Percentiles rank a stretch among this genome's conserved stretches.
Conservation (phyloP, 768 basidiomycete species). For the Naganishia vishniacii region DNA sequence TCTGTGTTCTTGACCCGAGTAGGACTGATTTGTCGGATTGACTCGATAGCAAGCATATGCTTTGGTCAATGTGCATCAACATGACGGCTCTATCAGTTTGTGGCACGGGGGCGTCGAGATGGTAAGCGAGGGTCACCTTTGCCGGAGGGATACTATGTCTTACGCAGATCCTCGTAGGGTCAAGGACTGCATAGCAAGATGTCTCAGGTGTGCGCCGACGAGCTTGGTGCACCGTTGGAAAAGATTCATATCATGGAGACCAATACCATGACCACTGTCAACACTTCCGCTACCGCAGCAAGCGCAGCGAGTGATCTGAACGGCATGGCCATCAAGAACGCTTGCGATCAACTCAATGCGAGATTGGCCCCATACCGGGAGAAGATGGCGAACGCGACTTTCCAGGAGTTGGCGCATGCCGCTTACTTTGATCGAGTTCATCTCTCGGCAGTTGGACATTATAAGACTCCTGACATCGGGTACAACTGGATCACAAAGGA, state of each 20-base stretch:
- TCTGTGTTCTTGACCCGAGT: not conserved
- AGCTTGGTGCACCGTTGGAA: constrained; percentile 34
- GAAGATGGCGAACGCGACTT: constrained; percentile 32
- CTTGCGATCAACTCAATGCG: constrained; percentile 35
- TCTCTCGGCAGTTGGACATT: constrained; percentile 29
- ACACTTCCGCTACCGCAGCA: constrained; percentile 33
- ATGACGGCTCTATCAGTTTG: constrained; percentile 35
- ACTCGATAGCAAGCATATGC: constrained; percentile 24
- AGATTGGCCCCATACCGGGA: constrained; percentile 32
- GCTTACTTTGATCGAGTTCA: constrained; percentile 33
- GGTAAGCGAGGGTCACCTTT: not conserved
- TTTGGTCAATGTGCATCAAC: constrained; percentile 24
- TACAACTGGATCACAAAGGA: constrained; percentile 31
- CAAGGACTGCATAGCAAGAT: constrained; percentile 35
- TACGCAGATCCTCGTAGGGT: not conserved
- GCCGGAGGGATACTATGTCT: not conserved
- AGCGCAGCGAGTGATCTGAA: constrained; percentile 18
- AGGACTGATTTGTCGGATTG: not conserved
- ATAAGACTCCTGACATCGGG: constrained; percentile 29
- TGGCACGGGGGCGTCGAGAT: constrained; percentile 39
- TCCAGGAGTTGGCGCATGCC: constrained; percentile 28
- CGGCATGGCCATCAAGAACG: constrained; percentile 36
- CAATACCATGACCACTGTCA: constrained; percentile 33
- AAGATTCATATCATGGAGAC: constrained; percentile 35
- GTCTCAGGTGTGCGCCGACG: constrained; percentile 36